Percentiles rank a stretch among this genome's conserved stretches.
These are phyloP conservation scores for Lodderomyces parapsilosis DNA, from an alignment of 1,139 yeast genomes.

Conservation along the genomic window DNA sequence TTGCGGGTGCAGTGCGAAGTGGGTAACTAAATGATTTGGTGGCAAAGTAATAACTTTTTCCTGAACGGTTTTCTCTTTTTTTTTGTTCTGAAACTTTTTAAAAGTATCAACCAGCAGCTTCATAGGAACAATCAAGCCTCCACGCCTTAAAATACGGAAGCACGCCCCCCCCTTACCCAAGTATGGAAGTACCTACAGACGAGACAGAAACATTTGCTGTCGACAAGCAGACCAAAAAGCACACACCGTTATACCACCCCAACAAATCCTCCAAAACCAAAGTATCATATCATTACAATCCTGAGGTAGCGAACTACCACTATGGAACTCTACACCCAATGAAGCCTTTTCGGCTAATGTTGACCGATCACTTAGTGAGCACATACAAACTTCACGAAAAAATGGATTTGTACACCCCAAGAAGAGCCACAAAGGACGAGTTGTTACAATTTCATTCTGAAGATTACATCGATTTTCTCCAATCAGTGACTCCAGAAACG, in stretches of 20 bases:
- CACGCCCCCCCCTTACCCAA: too few relatives aligned
- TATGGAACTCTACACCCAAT: constrained; percentile 94
- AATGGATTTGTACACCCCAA: constrained; percentile 86
- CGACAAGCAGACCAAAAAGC: constrained; percentile 57
- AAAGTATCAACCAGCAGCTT: too few relatives aligned
- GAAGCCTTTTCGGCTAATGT: constrained; percentile 95
- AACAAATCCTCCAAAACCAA: constrained; percentile 29
- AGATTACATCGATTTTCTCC: constrained; percentile 81
- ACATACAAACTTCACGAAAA: constrained; percentile 82
- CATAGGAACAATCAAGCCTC: too few relatives aligned
- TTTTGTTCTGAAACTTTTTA: neutral
- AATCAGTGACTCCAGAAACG: constrained; percentile 80
- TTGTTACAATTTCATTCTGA: constrained; percentile 78
- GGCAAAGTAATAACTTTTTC: constrained; percentile 5
- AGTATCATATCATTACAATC: constrained; percentile 88
- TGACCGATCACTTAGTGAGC: constrained; percentile 88
- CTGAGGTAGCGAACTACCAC: constrained; percentile 77
- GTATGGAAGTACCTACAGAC: constrained; percentile 19
- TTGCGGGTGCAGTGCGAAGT: neutral
- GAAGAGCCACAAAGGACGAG: constrained; percentile 80
- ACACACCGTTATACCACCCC: constrained; percentile 60
- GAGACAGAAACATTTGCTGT: constrained; percentile 38
- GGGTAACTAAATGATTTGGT: neutral
- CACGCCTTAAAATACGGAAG: too few relatives aligned
- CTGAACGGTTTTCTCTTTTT: constrained; percentile 1